Evolutionary conservation across 305 asterid species (phyloP), one percentile per base, ranked within the genome.

Genomic region (Solanum hybrid): DNA sequence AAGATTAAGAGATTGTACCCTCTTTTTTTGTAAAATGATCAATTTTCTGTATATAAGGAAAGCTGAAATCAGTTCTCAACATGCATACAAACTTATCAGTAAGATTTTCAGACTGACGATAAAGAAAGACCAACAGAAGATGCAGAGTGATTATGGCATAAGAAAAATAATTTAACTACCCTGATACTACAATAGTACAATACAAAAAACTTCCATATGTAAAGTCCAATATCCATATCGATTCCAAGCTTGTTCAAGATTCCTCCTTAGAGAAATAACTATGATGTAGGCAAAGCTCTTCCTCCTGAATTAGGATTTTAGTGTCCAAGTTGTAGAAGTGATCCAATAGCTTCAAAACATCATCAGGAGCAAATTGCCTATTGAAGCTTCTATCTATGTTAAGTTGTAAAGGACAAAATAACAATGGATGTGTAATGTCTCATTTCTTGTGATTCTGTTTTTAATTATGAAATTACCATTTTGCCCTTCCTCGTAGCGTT

Each of bases 321-420:
- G 93, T 93, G 83, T 97, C 99, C 95, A 97, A 91, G 94, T 96
- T 94, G 93, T 94, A 97, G 93, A 97, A 97, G 36, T 98, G 97
- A 64, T 95, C 98, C 88, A 97, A 92, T 93, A 97, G 89, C 95
- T 96, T 95, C 91, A 97, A 92, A 91, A 96, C 93, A 85, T 96
- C 98, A 39, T 96, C 96, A 64, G 96, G 91, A 92, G 97, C 90
- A 87, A 96, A 96, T 28, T 96, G 92, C 14, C 95, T 94, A 89
- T 95, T 95, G 92, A 96, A 96, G 91, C 99, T 96, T 94, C 94
- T 92, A 26, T 89, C 33, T 93, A 92, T 13, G 92, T 89, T 82
- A 93, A 89, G 71, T 92, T 94, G 28, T 91, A 92, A 10, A 93
- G 92, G 69, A 92, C 90, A 90, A 93, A 91, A 93, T 95, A 95